Percentiles rank a stretch among this genome's conserved stretches.
Conservation (phyloP, 306 rosid genomes). For the apple (Malus domestica) region DNA sequence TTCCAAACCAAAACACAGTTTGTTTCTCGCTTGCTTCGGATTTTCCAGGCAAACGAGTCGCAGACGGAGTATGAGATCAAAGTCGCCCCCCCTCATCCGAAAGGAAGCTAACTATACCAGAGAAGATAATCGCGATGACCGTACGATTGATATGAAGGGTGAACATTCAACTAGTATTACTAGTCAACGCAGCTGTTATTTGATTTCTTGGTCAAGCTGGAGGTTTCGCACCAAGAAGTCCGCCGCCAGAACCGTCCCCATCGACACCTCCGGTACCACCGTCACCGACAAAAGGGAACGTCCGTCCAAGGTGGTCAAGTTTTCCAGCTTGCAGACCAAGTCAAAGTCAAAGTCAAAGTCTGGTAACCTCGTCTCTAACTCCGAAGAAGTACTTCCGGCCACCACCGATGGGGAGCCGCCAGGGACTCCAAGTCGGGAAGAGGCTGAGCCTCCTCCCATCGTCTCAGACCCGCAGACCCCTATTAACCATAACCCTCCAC, state of each 20-base stretch:
- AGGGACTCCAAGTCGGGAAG: background rate
- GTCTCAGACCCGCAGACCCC: background rate
- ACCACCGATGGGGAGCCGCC: background rate
- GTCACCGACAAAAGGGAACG: slow-evolving; percentile 4
- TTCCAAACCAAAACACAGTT: slow-evolving; percentile 18
- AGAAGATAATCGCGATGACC: background rate
- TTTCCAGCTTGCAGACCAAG: slow-evolving; percentile 7
- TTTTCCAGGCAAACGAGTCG: background rate
- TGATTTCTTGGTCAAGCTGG: slow-evolving; percentile 6
- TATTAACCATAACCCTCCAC: slow-evolving; percentile 8
- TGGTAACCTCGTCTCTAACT: background rate
- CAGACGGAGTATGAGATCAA: background rate
- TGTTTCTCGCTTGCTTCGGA: slow-evolving; percentile 46
- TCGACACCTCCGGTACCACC: slow-evolving; percentile 24
- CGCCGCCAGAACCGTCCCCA: slow-evolving; percentile 46
- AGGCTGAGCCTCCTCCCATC: background rate
- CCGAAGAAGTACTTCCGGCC: background rate
- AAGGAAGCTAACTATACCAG: background rate
- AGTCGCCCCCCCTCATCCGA: background rate
- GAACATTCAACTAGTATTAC: background rate
- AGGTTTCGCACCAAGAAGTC: slow-evolving; percentile 22
- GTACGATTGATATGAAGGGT: background rate
- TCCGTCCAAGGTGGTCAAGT: background rate
- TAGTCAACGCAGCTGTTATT: background rate
- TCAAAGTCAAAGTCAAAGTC: slow-evolving; percentile 12